A percentile compares a stretch with the other conserved stretches of the same genome.
phyloP scores from a whole-genome alignment of 176 grass and related monocot genomes.

The Pontederia paniculata region DNA sequence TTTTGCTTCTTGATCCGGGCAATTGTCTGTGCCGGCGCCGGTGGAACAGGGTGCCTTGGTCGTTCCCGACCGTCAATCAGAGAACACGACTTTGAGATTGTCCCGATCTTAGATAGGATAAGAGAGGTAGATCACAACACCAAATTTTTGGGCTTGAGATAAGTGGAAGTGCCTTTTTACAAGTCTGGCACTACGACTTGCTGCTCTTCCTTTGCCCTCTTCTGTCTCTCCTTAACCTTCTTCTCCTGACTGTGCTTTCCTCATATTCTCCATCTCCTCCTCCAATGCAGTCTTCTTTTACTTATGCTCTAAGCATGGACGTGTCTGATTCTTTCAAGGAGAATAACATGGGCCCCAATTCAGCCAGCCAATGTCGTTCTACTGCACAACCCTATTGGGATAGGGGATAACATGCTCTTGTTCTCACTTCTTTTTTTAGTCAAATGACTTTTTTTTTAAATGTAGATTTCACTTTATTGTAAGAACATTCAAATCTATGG shows the following conservation, averaged over 20 bases:
- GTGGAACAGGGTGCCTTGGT: too few relatives aligned
- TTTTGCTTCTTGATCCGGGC: too few relatives aligned
- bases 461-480: too few relatives aligned
- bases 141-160: conserved; percentile 64
- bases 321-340: conserved; percentile 77
- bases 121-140: conserved; percentile 58
- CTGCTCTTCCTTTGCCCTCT: conserved; percentile 73
- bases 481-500: too few relatives aligned
- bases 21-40: too few relatives aligned
- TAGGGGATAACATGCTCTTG: too few relatives aligned
- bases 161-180: conserved; percentile 51
- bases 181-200: conserved; percentile 77
- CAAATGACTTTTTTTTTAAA: too few relatives aligned
- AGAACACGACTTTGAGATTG: too few relatives aligned
- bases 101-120: too few relatives aligned
- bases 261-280: conserved; percentile 90
- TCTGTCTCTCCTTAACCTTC: conserved; percentile 59
- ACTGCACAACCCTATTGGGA: too few relatives aligned
- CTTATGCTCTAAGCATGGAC: conserved; percentile 78
- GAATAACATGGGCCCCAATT: conserved; percentile 95
- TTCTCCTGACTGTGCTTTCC: conserved; percentile 57
- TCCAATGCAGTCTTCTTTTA: conserved; percentile 85
- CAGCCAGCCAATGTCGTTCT: conserved; percentile 84
- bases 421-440: too few relatives aligned
- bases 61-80: too few relatives aligned